phyloP scores from a whole-genome alignment of 2,329 filamentous ascomycete genomes.

The Venturia effusa region DNA sequence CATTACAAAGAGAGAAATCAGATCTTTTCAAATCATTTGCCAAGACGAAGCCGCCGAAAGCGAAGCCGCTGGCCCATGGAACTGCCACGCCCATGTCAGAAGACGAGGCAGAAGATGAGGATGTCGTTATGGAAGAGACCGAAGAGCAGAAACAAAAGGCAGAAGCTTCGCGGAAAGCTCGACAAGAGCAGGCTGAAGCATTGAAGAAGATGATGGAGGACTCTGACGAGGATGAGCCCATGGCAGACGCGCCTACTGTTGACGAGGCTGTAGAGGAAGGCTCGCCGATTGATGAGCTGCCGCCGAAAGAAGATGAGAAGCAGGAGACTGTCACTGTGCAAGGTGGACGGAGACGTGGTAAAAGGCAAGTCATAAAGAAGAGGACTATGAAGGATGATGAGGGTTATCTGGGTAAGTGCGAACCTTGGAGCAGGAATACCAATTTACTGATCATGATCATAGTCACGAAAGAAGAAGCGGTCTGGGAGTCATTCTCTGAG shows the following conservation, averaged over 20 bases:
- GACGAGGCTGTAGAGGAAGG: constrained; percentile 35
- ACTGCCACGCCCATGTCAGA: constrained; percentile 26
- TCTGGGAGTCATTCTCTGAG: constrained; percentile 90
- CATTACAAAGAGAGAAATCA: constrained; percentile 25
- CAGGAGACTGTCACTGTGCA: constrained; percentile 39
- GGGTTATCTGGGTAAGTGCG: constrained; percentile 66
- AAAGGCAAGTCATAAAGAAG: constrained; percentile 76
- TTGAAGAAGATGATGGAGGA: constrained; percentile 66
- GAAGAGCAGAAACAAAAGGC: constrained; percentile 15
- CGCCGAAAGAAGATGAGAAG: constrained; percentile 15
- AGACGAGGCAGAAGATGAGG: constrained; percentile 19
- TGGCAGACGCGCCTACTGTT: constrained; percentile 42
- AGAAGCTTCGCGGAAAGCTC: constrained; percentile 29
- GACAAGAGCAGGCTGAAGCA: constrained; percentile 54
- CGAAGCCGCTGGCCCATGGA: constrained; percentile 23
- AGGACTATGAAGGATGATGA: constrained; percentile 78
- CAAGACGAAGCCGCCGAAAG: constrained; percentile 47
- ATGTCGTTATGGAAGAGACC: constrained; percentile 22
- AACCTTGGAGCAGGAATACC: no score
- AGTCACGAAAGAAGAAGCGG: constrained; percentile 78
- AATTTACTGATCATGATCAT: constrained; percentile 14
- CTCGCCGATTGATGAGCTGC: constrained; percentile 16
- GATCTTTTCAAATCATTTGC: constrained; percentile 74
- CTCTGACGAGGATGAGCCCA: constrained; percentile 48
- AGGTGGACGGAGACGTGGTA: constrained; percentile 62